Evolutionary conservation across 2,329 filamentous ascomycete species (phyloP), one percentile per base, ranked within the genome.

Genomic region (Coniochaeta ligniaria): DNA sequence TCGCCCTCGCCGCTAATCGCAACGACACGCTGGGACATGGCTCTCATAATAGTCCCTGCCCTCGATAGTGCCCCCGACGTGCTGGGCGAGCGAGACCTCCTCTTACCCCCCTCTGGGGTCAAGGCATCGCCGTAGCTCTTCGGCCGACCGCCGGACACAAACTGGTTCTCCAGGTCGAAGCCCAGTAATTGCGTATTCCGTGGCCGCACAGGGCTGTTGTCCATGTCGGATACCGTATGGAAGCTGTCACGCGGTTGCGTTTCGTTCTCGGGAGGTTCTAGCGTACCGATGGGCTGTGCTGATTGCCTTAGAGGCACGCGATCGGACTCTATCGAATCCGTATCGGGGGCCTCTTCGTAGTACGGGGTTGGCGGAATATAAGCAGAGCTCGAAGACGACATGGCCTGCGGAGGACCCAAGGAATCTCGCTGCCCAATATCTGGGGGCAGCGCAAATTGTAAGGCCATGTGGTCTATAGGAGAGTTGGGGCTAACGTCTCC

Each of bases 1-100:
- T 97, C 91, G 5, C 88, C 89, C 69, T 98, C 95, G 71, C 96
- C 96, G 75, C 92, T 96, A 68, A 99, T 84, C 70, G 98, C 98
- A 70, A 99, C 95, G 60, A 99, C 93, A 78, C 95, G 91, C 76
- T 97, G 93, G 35, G 96, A 98, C 86, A 99, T 96, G 63, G 86
- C 86, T 65, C 89, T 84, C 74, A 93, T 85, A 67, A 92, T 91
- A 9, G 89, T 91, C 52, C 89, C 85, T 63, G 90, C 89, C 66
- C 86, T 81, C 26, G 82, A 84, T 59, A 93, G 73, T 20, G 89
- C 88, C 28, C 83, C 83, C 12, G 84, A 81, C 9, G 83, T 81
- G 20, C 87, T 87, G 2, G 84, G 79, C 1, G 88, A 86, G 43
- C 87, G 78, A 50, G 88, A 89, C 52, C 82, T 77, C 59, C 71